Percentiles rank a stretch among this genome's conserved stretches.
Evolutionary conservation across 345 rosid species (phyloP).

Genomic region (Salix purpurea): DNA sequence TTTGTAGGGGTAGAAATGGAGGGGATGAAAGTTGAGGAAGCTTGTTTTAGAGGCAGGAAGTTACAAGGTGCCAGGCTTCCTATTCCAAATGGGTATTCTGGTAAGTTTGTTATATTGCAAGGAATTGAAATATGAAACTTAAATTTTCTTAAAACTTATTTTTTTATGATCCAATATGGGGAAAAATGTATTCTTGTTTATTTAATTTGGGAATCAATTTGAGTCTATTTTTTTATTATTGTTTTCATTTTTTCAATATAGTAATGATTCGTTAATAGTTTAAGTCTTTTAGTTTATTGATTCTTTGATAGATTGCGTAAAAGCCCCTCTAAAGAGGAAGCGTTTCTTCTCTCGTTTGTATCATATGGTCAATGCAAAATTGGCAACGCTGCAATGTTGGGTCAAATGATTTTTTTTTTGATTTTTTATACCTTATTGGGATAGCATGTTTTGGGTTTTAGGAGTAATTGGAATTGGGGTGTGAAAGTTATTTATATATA

Average conservation of each 20-base stretch:
- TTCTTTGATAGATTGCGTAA: too few relatives aligned
- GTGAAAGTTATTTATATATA: too few relatives aligned
- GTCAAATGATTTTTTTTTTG: too few relatives aligned
- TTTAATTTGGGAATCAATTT: neutral
- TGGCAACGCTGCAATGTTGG: neutral
- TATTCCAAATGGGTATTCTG: conserved; percentile 65
- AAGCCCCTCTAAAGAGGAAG: neutral
- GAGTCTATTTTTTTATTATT: neutral
- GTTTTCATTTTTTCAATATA: too few relatives aligned
- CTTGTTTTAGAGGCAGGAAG: conserved; percentile 84
- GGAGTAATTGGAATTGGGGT: too few relatives aligned
- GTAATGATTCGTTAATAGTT: too few relatives aligned
- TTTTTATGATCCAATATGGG: neutral
- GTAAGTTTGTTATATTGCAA: conserved; percentile 27
- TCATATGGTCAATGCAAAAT: neutral
- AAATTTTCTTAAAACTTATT: too few relatives aligned
- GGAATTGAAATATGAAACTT: too few relatives aligned
- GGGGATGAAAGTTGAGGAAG: conserved; percentile 61
- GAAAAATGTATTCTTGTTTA: neutral
- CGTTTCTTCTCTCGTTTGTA: neutral
- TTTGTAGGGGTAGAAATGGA: conserved; percentile 52
- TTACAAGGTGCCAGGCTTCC: conserved; percentile 63
- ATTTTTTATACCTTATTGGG: too few relatives aligned
- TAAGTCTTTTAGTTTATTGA: neutral
- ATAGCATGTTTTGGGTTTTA: too few relatives aligned